Evolutionary conservation across 1,284 basidiomycete species (phyloP).

Genomic region (Austropuccinia psidii): DNA sequence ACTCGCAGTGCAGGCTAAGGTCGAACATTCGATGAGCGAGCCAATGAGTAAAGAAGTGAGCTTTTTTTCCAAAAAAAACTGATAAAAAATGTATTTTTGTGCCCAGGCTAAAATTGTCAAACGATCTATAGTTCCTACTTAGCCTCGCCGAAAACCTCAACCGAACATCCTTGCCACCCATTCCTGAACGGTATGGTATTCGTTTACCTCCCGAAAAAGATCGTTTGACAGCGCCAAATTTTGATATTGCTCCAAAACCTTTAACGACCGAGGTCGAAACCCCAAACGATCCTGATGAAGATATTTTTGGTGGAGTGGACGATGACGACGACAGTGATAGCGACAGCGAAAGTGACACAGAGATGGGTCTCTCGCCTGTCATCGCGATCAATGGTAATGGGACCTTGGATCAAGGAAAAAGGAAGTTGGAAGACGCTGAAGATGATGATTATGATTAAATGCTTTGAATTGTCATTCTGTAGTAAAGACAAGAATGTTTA

Average conservation of each 20-base stretch:
- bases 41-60: slow-evolving; percentile 88
- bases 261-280: slow-evolving; percentile 59
- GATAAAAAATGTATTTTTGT: neutral
- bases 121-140: slow-evolving; percentile 63
- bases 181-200: slow-evolving; percentile 92
- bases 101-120: neutral
- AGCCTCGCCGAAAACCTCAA: slow-evolving; percentile 86
- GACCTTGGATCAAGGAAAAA: slow-evolving; percentile 32
- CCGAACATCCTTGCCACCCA: slow-evolving; percentile 73
- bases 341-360: slow-evolving; percentile 37
- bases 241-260: slow-evolving; percentile 81
- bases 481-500: too few relatives aligned
- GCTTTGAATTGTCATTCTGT: too few relatives aligned
- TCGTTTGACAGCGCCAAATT: slow-evolving; percentile 81
- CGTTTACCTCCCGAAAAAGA: slow-evolving; percentile 74
- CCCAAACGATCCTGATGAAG: slow-evolving; percentile 65
- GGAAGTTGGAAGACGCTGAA: slow-evolving; percentile 52
- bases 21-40: slow-evolving; percentile 89
- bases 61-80: slow-evolving; percentile 5
- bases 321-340: slow-evolving; percentile 31
- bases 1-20: slow-evolving; percentile 81
- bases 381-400: slow-evolving; percentile 23
- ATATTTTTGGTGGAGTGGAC: slow-evolving; percentile 61
- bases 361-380: slow-evolving; percentile 37
- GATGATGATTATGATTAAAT: slow-evolving; percentile 70